Conservation (phyloP, 140 eudicot genomes). For the Oenanthe javanica region DNA sequence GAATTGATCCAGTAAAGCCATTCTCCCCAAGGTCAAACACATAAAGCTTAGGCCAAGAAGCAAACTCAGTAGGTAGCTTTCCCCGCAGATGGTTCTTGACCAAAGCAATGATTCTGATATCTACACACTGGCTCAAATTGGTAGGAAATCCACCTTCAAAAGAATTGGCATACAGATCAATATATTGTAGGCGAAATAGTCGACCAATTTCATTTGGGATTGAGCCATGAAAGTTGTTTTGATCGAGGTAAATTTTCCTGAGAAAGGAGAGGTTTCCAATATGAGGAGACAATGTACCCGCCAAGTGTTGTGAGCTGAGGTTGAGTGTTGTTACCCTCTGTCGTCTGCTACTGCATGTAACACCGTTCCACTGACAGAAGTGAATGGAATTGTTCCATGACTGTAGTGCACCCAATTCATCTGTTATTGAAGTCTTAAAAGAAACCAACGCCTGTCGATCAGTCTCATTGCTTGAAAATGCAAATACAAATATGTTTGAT, state of each 20-base stretch:
- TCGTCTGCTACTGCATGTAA: not conserved
- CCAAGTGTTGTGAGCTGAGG: not conserved
- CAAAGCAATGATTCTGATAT: not conserved
- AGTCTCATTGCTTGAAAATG: not conserved
- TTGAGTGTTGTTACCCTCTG: constrained; percentile 2
- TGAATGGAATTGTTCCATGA: constrained; percentile 3
- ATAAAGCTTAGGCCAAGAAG: not conserved
- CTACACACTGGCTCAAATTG: not conserved
- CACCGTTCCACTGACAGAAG: constrained; percentile 7
- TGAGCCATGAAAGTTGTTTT: not conserved
- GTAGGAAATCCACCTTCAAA: not conserved
- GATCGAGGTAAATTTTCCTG: not conserved
- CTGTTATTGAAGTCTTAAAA: not conserved
- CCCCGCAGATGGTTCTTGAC: not conserved
- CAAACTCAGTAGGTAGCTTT: not conserved
- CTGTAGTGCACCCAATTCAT: not conserved
- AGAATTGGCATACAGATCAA: too few species aligned
- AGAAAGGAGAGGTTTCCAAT: not conserved
- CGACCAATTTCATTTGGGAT: constrained; percentile 5
- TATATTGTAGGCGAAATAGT: not conserved
- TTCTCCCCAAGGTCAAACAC: not conserved
- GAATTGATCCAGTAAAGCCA: not conserved
- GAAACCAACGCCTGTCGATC: not conserved
- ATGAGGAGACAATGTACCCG: constrained; percentile 4
- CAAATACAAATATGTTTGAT: not conserved